These are phyloP conservation scores for Penicillium ochrochloron DNA, from an alignment of 495 filamentous ascomycete genomes.

Conservation along the genomic window DNA sequence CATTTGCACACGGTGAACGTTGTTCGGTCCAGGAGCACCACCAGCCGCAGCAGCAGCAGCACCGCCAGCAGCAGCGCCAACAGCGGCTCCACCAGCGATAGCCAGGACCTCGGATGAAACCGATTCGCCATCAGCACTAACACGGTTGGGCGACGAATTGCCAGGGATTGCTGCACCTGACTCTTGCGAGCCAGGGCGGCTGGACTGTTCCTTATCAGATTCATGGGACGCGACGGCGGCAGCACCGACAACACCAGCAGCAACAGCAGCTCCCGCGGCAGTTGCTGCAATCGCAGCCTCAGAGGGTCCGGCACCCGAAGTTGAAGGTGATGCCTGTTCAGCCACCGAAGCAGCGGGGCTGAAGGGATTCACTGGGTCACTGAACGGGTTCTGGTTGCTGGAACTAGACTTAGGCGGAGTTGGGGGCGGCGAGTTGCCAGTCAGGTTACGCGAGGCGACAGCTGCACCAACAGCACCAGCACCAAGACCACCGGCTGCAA, in stretches of 20 bases:
- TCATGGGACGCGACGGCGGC: constrained; percentile 39
- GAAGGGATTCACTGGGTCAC: constrained; percentile 59
- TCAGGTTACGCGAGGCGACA: constrained; percentile 41
- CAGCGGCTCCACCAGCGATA: constrained; percentile 33
- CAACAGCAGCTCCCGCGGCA: constrained; percentile 46
- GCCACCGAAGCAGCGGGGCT: constrained; percentile 30
- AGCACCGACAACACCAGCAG: constrained; percentile 35
- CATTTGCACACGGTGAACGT: constrained; percentile 89
- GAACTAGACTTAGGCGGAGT: constrained; percentile 48
- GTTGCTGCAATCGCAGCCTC: constrained; percentile 35
- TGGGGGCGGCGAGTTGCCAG: constrained; percentile 41
- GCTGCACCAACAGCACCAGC: constrained; percentile 35
- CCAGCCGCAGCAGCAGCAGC: constrained; percentile 43
- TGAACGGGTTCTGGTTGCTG: constrained; percentile 49
- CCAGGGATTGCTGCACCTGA: constrained; percentile 22
- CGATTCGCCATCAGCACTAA: constrained; percentile 36
- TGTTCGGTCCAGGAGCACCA: constrained; percentile 48
- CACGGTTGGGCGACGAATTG: constrained; percentile 22
- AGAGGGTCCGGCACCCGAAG: constrained; percentile 30
- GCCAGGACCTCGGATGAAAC: constrained; percentile 40
- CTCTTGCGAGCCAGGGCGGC: constrained; percentile 32
- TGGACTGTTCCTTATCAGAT: constrained; percentile 41
- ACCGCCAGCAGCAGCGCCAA: constrained; percentile 34
- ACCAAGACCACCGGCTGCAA: constrained; percentile 30
- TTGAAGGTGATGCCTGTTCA: constrained; percentile 25